These are phyloP conservation scores for Paraconiothyrium sp. DNA, from an alignment of 2,329 filamentous ascomycete species.

Conservation along the genomic window DNA sequence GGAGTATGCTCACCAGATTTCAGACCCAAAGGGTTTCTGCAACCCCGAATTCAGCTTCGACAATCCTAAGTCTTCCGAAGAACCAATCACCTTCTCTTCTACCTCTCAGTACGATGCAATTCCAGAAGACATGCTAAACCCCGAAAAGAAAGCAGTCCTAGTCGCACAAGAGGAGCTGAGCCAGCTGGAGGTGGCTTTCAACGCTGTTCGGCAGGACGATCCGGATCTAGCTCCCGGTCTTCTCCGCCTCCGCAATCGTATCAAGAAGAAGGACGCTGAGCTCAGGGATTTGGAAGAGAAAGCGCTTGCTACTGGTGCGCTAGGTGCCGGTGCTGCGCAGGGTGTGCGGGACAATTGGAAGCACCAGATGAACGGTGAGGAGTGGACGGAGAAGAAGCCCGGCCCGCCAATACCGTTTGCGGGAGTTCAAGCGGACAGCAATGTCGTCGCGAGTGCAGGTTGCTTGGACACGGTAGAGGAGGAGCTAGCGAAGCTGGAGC, in stretches of 20 bases:
- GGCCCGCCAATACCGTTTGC: conserved; percentile 40
- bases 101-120: conserved; percentile 10
- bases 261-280: conserved; percentile 26
- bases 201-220: conserved; percentile 27
- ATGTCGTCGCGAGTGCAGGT: conserved; percentile 41
- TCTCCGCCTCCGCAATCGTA: conserved; percentile 29
- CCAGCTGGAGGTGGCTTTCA: conserved; percentile 32
- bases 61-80: conserved; percentile 21
- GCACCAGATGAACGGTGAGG: conserved; percentile 29
- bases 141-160: conserved; percentile 26
- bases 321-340: conserved; percentile 26
- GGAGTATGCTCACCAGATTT: conserved; percentile 7
- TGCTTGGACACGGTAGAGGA: conserved; percentile 32
- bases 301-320: conserved; percentile 26
- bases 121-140: conserved; percentile 26
- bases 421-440: conserved; percentile 42
- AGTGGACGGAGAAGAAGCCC: conserved; percentile 31
- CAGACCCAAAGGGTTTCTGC: conserved; percentile 49
- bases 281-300: conserved; percentile 30
- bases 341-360: conserved; percentile 32
- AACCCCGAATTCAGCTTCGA: conserved; percentile 37
- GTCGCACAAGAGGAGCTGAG: conserved; percentile 24
- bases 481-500: conserved; percentile 27
- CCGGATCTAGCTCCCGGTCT: conserved; percentile 29
- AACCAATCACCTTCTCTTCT: conserved; percentile 25